Conservation (phyloP, 352 stramenopile genomes). For the Globisporangium lucens region DNA sequence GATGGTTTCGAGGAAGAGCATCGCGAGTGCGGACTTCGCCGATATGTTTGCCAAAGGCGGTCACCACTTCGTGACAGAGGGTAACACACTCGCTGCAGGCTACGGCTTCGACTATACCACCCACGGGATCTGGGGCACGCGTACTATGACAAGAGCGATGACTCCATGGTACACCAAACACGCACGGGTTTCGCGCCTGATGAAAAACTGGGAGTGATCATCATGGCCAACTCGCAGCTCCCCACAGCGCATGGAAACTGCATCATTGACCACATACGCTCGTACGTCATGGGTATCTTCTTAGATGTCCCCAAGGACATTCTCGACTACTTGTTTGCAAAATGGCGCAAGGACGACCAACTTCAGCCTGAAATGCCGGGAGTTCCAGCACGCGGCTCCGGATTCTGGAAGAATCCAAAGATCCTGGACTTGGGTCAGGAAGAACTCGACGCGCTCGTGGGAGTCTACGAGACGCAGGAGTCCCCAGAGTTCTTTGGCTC, state of each 20-base stretch:
- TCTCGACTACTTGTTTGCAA: constrained; percentile 39
- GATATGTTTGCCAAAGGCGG: constrained; percentile 38
- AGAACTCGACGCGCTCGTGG: constrained; percentile 32
- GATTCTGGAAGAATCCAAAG: constrained; percentile 43
- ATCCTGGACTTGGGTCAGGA: constrained; percentile 22
- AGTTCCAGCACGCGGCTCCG: constrained; percentile 31
- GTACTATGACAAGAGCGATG: constrained; percentile 68
- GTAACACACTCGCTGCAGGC: constrained; percentile 46
- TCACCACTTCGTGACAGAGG: constrained; percentile 45
- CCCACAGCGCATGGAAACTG: constrained; percentile 34
- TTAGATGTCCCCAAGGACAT: constrained; percentile 55
- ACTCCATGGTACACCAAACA: constrained; percentile 51
- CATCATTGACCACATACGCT: constrained; percentile 55
- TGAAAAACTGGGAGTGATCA: constrained; percentile 46
- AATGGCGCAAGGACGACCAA: constrained; percentile 34
- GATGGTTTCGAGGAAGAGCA: constrained; percentile 59
- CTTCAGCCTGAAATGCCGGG: constrained; percentile 29
- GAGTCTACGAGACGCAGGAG: constrained; percentile 34
- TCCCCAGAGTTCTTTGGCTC: constrained; percentile 38
- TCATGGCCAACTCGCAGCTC: constrained; percentile 60
- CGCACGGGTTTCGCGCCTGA: constrained; percentile 48
- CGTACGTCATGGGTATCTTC: constrained; percentile 66
- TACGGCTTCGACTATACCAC: constrained; percentile 68
- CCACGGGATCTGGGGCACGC: constrained; percentile 51
- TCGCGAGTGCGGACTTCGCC: constrained; percentile 31